These are phyloP conservation scores for Persicaria maculosa DNA, from an alignment of 148 eudicot genomes.

Conservation along the genomic window DNA sequence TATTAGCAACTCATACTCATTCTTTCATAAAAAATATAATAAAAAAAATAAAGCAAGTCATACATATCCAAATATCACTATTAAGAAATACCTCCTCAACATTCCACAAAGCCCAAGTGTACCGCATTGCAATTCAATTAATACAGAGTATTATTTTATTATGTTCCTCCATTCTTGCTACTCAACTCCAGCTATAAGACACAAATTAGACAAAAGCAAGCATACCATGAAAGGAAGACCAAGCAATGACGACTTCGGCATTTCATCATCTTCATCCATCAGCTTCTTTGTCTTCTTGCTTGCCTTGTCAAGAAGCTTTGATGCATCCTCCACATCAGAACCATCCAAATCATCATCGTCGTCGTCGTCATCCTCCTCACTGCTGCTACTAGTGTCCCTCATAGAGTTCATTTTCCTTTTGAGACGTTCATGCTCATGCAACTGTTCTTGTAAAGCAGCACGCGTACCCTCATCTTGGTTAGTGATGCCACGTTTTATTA, in stretches of 20 bases:
- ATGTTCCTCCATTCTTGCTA: background rate
- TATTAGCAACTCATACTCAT: background rate
- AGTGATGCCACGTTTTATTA: slow-evolving; percentile 55
- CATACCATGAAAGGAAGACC: slow-evolving; percentile 94
- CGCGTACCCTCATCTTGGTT: slow-evolving; percentile 91
- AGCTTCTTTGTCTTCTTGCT: slow-evolving; percentile 62
- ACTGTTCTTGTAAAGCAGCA: slow-evolving; percentile 82
- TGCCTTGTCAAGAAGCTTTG: slow-evolving; percentile 61
- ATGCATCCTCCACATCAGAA: slow-evolving; percentile 48
- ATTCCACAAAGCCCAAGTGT: no score
- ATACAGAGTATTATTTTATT: background rate
- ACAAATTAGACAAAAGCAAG: slow-evolving; percentile 4
- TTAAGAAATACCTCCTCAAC: no score
- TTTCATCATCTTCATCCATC: slow-evolving; percentile 60
- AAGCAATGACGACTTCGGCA: slow-evolving; percentile 74
- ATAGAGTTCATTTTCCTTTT: slow-evolving; percentile 79
- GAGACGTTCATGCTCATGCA: slow-evolving; percentile 61
- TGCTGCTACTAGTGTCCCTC: slow-evolving; percentile 59
- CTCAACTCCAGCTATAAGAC: background rate
- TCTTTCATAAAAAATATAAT: no score
- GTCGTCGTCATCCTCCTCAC: slow-evolving; percentile 50
- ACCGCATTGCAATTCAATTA: no score
- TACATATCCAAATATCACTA: no score
- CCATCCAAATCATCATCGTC: slow-evolving; percentile 48
- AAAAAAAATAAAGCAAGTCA: no score